phyloP scores from a whole-genome alignment of 2,329 filamentous ascomycete genomes.

The Colletotrichum salicis region DNA sequence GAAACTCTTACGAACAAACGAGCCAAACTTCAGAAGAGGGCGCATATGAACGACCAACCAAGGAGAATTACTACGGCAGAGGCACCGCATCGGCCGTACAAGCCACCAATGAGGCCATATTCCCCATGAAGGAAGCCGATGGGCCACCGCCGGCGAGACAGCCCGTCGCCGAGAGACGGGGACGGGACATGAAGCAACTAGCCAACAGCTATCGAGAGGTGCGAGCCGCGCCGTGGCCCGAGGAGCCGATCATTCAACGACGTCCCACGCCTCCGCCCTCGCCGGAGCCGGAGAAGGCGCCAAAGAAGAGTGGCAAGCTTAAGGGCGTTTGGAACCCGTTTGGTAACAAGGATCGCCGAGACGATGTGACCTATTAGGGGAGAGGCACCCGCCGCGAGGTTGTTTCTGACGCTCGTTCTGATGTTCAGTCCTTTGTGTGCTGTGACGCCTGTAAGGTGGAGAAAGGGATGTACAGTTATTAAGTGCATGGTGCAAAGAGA shows the following conservation, averaged over 20 bases:
- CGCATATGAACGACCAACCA: neutral
- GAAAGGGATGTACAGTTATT: neutral
- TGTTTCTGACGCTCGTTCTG: slow-evolving; percentile 8
- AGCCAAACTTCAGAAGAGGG: too few species aligned
- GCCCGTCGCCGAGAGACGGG: neutral
- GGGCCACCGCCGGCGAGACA: neutral
- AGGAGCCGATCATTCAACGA: neutral
- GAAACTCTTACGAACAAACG: too few species aligned
- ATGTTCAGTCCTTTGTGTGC: slow-evolving; percentile 19
- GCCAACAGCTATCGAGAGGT: neutral
- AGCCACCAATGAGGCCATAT: neutral
- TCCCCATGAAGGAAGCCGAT: neutral
- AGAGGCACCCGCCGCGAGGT: neutral
- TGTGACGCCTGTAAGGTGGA: slow-evolving; percentile 11
- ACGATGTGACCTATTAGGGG: neutral
- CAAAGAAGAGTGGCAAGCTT: neutral
- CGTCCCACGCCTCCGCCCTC: neutral
- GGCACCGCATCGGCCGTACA: neutral
- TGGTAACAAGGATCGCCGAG: neutral
- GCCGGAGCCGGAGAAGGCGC: neutral
- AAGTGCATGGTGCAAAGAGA: neutral
- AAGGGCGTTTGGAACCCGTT: neutral
- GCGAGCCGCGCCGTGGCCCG: too few species aligned
- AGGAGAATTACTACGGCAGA: neutral
- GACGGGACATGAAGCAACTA: neutral